A percentile compares a stretch with the other conserved stretches of the same genome.
Conservation (phyloP, 2,329 filamentous ascomycete genomes). For the Pseudogymnoascus sp. region DNA sequence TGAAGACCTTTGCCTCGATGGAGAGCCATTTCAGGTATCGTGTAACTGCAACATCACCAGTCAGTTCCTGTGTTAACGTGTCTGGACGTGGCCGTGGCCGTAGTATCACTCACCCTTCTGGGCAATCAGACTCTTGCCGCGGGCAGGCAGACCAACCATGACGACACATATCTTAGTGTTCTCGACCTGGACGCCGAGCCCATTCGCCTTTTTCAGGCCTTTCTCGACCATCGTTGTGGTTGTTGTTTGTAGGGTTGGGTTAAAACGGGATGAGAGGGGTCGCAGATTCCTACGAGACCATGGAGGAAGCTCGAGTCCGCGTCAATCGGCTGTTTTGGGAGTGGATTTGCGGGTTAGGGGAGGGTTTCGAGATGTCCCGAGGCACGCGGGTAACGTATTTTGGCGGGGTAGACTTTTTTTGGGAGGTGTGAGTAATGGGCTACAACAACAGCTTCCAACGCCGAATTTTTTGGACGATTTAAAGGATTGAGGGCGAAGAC, state of each 20-base stretch:
- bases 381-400: neutral
- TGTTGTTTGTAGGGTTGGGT: neutral
- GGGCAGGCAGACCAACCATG: conserved; percentile 93
- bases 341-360: neutral
- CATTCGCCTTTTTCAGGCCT: conserved; percentile 37
- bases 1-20: conserved; percentile 89
- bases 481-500: neutral
- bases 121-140: conserved; percentile 95
- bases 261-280: neutral
- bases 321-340: neutral
- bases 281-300: conserved; percentile 4
- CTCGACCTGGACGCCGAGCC: conserved; percentile 76
- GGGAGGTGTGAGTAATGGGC: neutral
- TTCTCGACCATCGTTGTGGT: neutral
- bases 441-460: neutral
- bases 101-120: conserved; percentile 70
- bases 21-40: conserved; percentile 96
- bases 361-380: neutral
- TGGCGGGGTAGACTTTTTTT: neutral
- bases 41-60: conserved; percentile 51
- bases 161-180: conserved; percentile 96
- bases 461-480: neutral
- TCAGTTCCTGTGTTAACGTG: neutral
- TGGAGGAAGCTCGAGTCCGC: conserved; percentile 3
- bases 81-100: neutral